These are phyloP conservation scores for Cucurbita ficifolia DNA, from an alignment of 306 rosid species.

Conservation along the genomic window DNA sequence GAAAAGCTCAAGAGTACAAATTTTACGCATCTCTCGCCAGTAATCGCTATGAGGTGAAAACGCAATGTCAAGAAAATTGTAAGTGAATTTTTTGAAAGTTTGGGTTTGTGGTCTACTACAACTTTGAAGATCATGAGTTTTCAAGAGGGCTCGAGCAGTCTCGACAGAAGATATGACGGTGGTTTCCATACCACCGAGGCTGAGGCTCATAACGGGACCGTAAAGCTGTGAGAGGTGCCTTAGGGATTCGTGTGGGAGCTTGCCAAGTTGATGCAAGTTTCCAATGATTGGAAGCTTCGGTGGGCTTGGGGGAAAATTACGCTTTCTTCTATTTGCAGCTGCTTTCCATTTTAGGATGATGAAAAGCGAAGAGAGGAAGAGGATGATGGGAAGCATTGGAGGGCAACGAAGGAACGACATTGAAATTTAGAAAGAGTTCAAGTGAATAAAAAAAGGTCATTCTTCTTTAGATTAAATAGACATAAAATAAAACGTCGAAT, in stretches of 20 bases:
- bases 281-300: slow-evolving; percentile 28
- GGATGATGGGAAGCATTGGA: background rate
- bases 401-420: background rate
- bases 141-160: slow-evolving; percentile 9
- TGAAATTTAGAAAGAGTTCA: too few relatives aligned
- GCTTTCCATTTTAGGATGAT: too few relatives aligned
- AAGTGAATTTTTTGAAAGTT: slow-evolving; percentile 13
- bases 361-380: too few relatives aligned
- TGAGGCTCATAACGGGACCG: slow-evolving; percentile 21
- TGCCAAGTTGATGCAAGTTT: slow-evolving; percentile 23
- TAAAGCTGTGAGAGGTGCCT: slow-evolving; percentile 9
- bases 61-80: slow-evolving; percentile 28
- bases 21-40: slow-evolving; percentile 32
- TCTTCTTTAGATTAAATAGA: too few relatives aligned
- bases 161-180: slow-evolving; percentile 18
- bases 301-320: slow-evolving; percentile 17
- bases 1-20: slow-evolving; percentile 26
- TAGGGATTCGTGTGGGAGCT: slow-evolving; percentile 11
- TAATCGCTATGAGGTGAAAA: slow-evolving; percentile 28
- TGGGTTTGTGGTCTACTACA: slow-evolving; percentile 25
- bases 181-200: background rate
- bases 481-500: too few relatives aligned
- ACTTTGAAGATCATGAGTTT: slow-evolving; percentile 14
- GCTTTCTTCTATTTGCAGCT: background rate
- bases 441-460: too few relatives aligned